Evolutionary conservation across 1,284 basidiomycete species (phyloP), one percentile per base, ranked within the genome.

Genomic region (Vanrija pseudolonga): DNA sequence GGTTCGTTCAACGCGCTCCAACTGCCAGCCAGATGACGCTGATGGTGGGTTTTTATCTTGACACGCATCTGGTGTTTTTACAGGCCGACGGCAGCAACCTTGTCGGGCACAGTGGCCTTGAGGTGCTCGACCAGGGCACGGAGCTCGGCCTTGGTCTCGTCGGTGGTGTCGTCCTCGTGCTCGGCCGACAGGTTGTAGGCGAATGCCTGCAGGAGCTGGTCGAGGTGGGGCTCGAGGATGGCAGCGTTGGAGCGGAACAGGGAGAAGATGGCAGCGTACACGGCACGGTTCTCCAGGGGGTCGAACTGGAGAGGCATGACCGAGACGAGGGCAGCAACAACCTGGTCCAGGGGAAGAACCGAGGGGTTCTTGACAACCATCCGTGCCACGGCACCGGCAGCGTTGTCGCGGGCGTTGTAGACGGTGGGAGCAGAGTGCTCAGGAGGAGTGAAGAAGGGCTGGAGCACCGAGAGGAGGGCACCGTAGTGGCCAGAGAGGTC

Each of bases 331-430:
- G 91, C 81, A 1, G 92, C 90, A 24, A 98, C 81, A 43, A 95
- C 91, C 68, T 80, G 76, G 32, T 94, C 91, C 43, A 98, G 83
- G 20, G 96, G 96, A 22, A 98, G 78, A 5, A 88, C 90, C 6
- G 80, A 75, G 6, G 84, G 79, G 75, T 93, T 94, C 74, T 89
- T 89, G 66, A 86, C 76, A 68, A 98, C 87, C 78, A 98, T 83
- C 26, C 96, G 86, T 5, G 85, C 85, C 51, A 98, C 87, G 46
- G 93, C 91, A 51, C 96, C 96, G 26, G 88, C 85, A 12, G 96
- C 96, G 73, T 99, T 99, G 77, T 99, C 96, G 57, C 88, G 87
- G 18, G 94, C 93, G 66, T 93, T 94, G 61, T 89, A 78, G 45
- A 82, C 81, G 11, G 89, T 78, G 6, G 84, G 76, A 15, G 72